These are phyloP conservation scores for Tylopilus balloui DNA, from an alignment of 768 basidiomycete species.

Conservation along the genomic window DNA sequence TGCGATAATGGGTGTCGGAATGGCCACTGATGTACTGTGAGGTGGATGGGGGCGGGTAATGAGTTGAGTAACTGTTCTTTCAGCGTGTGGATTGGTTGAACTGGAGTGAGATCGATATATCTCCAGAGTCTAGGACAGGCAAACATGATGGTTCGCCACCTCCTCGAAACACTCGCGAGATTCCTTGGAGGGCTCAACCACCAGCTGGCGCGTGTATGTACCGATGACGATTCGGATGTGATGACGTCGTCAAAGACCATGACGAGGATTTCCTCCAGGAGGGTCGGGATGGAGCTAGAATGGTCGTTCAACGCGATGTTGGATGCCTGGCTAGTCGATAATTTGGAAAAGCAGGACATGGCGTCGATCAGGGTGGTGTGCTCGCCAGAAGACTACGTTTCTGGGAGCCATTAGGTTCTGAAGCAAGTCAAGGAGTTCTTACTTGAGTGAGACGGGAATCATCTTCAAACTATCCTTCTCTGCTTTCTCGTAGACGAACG, in stretches of 20 bases:
- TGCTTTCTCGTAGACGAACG: not conserved
- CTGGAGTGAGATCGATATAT: conserved; percentile 15
- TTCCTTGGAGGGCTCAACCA: conserved; percentile 9
- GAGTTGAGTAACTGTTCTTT: conserved; percentile 18
- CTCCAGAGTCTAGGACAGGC: conserved; percentile 21
- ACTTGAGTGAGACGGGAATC: not conserved
- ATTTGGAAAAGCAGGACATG: not conserved
- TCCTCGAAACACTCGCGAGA: conserved; percentile 15
- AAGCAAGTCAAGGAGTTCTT: not conserved
- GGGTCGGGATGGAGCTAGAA: conserved; percentile 5
- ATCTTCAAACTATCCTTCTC: not conserved
- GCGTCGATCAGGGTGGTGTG: not conserved
- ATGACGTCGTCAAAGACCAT: conserved; percentile 20
- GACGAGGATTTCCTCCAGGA: conserved; percentile 21
- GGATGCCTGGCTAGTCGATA: not conserved
- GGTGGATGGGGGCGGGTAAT: conserved; percentile 9
- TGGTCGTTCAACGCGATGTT: not conserved
- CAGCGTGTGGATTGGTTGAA: conserved; percentile 6
- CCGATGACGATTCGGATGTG: conserved; percentile 4
- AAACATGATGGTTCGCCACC: conserved; percentile 15
- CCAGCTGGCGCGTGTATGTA: not conserved
- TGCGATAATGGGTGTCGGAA: conserved; percentile 11
- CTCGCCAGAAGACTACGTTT: not conserved
- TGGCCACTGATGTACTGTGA: conserved; percentile 20
- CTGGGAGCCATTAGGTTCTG: not conserved